Conservation (phyloP, 2,329 filamentous ascomycete genomes). For the Ascochyta fabae region DNA sequence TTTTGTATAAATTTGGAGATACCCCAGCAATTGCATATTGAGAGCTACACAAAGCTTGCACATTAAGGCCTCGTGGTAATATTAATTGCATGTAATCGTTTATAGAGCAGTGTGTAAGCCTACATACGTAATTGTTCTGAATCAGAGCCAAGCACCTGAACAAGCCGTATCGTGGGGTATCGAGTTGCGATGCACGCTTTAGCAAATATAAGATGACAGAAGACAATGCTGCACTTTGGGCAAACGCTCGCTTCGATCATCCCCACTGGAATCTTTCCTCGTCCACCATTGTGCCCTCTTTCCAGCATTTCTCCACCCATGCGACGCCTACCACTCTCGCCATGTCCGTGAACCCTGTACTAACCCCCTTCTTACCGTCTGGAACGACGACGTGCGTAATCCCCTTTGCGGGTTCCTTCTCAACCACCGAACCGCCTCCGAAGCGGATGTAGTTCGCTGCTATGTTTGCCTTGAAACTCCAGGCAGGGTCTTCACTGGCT, state of each 20-base stretch:
- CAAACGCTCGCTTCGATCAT: constrained; percentile 14
- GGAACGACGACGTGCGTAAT: constrained; percentile 77
- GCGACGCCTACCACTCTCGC: constrained; percentile 71
- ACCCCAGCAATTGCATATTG: not conserved
- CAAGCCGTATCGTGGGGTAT: not conserved
- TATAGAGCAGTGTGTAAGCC: no score
- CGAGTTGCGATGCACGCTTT: not conserved
- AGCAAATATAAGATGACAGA: no score
- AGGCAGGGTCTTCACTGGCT: constrained; percentile 15
- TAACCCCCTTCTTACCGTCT: constrained; percentile 54
- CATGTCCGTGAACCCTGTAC: constrained; percentile 51
- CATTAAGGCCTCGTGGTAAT: no score
- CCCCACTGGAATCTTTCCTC: constrained; percentile 60
- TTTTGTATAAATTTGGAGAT: not conserved
- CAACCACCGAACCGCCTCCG: constrained; percentile 67
- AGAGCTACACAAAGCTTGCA: not conserved
- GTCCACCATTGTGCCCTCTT: constrained; percentile 76
- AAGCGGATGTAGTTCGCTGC: constrained; percentile 69
- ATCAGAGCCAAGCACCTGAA: no score
- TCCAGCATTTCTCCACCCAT: constrained; percentile 86
- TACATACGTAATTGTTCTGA: no score
- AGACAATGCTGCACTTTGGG: not conserved
- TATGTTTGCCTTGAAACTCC: constrained; percentile 47
- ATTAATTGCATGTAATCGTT: no score
- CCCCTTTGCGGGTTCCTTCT: constrained; percentile 57